Conservation (phyloP, 768 basidiomycete species). For the Fibroporia radiculosa region DNA sequence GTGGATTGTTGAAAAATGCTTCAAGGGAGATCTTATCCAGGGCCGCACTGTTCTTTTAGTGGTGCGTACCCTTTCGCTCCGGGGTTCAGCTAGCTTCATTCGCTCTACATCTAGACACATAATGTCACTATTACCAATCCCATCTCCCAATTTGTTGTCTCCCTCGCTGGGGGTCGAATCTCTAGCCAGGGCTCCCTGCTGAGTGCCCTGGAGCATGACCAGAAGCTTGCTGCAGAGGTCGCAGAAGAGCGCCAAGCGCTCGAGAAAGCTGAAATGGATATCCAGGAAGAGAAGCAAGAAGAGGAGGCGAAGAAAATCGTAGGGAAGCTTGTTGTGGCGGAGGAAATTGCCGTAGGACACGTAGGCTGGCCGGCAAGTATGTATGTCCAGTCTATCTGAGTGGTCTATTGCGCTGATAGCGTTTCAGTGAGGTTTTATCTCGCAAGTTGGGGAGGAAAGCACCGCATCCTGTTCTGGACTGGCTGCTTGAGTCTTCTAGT, state of each 20-base stretch:
- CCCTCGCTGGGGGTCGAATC: conserved; percentile 44
- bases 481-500: conserved; percentile 12
- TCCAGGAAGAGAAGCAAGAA: conserved; percentile 23
- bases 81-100: too few relatives aligned
- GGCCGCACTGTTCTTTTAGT: conserved; percentile 43
- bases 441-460: conserved; percentile 18
- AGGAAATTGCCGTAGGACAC: conserved; percentile 30
- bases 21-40: conserved; percentile 36
- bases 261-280: conserved; percentile 26
- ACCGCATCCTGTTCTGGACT: conserved; percentile 22
- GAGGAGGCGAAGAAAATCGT: conserved; percentile 21
- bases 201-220: conserved; percentile 35
- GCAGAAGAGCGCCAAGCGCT: conserved; percentile 11
- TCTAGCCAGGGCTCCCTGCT: conserved; percentile 39
- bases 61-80: conserved; percentile 21
- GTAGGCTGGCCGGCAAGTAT: conserved; percentile 28
- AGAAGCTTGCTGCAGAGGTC: conserved; percentile 18
- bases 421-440: conserved; percentile 24
- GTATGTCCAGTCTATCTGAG: conserved; percentile 24
- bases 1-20: conserved; percentile 41
- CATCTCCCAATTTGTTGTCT: conserved; percentile 47
- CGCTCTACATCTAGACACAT: conserved; percentile 36
- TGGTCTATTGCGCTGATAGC: neutral
- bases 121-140: conserved; percentile 43
- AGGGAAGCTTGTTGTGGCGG: conserved; percentile 28